Conservation (phyloP, 2,329 filamentous ascomycete species). For the Blastomyces silverae region DNA sequence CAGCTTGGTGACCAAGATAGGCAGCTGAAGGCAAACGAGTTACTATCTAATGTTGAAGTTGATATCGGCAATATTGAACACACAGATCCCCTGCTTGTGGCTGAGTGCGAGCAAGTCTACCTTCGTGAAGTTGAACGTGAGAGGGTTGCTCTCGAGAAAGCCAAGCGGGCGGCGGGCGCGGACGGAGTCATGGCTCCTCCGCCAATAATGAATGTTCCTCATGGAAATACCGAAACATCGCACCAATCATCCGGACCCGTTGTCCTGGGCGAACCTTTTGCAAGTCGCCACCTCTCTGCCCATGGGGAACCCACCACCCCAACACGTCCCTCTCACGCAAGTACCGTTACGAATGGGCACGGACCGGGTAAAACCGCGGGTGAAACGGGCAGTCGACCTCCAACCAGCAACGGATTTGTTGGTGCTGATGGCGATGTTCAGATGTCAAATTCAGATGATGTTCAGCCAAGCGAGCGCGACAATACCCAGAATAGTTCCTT, state of each 20-base stretch:
- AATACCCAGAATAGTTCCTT: slow-evolving; percentile 45
- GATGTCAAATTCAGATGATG: slow-evolving; percentile 52
- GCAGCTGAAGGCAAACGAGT: slow-evolving; percentile 80
- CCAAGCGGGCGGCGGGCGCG: slow-evolving; percentile 35
- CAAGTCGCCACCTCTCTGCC: slow-evolving; percentile 49
- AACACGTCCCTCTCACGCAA: slow-evolving; percentile 20
- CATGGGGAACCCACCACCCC: slow-evolving; percentile 47
- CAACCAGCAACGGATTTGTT: slow-evolving; percentile 53
- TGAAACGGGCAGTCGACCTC: slow-evolving; percentile 30
- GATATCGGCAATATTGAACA: slow-evolving; percentile 73
- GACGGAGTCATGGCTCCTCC: slow-evolving; percentile 42
- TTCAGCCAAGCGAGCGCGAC: slow-evolving; percentile 36
- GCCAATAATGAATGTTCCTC: slow-evolving; percentile 48
- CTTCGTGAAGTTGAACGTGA: slow-evolving; percentile 63
- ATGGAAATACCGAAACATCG: slow-evolving; percentile 47
- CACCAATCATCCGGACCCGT: slow-evolving; percentile 47
- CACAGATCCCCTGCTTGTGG: slow-evolving; percentile 54
- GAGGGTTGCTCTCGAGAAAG: slow-evolving; percentile 55
- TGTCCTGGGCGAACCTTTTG: slow-evolving; percentile 58
- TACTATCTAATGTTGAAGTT: slow-evolving; percentile 87
- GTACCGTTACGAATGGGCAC: slow-evolving; percentile 53
- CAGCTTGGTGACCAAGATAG: slow-evolving; percentile 75
- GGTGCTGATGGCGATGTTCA: slow-evolving; percentile 51
- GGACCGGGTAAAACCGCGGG: slow-evolving; percentile 36
- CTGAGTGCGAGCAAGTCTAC: slow-evolving; percentile 77